Base-by-base conservation (phyloP, 176 grass and related monocot species). In the Pontederia paniculata region DNA sequence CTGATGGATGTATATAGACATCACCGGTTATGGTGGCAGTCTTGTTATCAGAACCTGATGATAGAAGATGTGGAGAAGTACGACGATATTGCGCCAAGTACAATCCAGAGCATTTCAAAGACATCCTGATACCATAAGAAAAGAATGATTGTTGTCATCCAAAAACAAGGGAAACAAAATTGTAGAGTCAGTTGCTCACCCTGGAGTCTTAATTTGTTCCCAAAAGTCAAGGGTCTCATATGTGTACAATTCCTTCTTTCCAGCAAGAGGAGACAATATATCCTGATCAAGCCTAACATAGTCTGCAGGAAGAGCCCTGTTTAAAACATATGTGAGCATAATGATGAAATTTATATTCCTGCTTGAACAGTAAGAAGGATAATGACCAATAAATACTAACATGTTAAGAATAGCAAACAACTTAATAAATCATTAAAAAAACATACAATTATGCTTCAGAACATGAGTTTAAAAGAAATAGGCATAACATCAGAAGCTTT, bases 141-240 rank as follows among this genome's bases (percentile, higher is more conserved):
- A 55, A 68, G 46, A 53, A 9, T 20, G 63, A 15, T 23, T 9
- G 23, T 74, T 48, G 75, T 23, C 52, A 50, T 28, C 25, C 48
- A 67, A 76, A 43, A 66, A 25, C 42, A 67, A 18, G 9, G 67
- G 11, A 41, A 23, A 17, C 12, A 45, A 41, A 50, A 9, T 19
- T 23, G 41, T 19, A 11, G 23, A 47, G 49, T 73, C 57, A 17
- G 10, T 61, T 62, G 52, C 77, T 67, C 70, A 98, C 94, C 80
- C 94, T 77, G 94, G 94, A 21, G 94, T 93, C 71, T 98, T 98
- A 55, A 98, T 98, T 54, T 98, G 94, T 81, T 93, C 94, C 94
- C 94, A 98, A 55, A 98, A 98, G 47, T 93, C 83, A 53, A 84
- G 83, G 52, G 94, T 98, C 58, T 93, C 72, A 67, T 81, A 98